Conservation (phyloP, 805 yeast species). For the Candida koratica region DNA sequence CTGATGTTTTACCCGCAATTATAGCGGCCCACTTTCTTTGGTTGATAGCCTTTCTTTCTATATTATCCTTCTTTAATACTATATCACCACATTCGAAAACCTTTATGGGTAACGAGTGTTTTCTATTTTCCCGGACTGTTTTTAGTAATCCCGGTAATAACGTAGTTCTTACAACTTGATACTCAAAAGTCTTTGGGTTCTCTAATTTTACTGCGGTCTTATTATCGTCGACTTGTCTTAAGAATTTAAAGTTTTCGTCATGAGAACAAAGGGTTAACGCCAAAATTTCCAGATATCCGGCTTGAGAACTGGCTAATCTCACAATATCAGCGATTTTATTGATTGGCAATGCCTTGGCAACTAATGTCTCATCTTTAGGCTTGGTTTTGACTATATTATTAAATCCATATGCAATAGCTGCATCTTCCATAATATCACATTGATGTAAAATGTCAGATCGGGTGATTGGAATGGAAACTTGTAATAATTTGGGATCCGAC, state of each 20-base stretch:
- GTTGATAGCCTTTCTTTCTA: slow-evolving; percentile 88
- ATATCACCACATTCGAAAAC: slow-evolving; percentile 96
- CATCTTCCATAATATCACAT: slow-evolving; percentile 98
- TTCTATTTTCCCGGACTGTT: slow-evolving; percentile 93
- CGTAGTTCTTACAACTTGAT: slow-evolving; percentile 96
- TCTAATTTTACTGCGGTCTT: slow-evolving; percentile 84
- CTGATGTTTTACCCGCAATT: slow-evolving; percentile 90
- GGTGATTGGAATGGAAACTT: slow-evolving; percentile 82
- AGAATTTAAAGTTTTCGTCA: slow-evolving; percentile 90
- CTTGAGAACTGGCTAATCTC: slow-evolving; percentile 86
- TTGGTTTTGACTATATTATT: slow-evolving; percentile 77
- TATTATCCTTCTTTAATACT: slow-evolving; percentile 70
- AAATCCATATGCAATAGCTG: slow-evolving; percentile 94
- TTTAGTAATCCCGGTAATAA: slow-evolving; percentile 91
- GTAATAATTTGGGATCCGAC: slow-evolving; percentile 46
- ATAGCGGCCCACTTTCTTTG: slow-evolving; percentile 95
- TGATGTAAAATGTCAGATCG: slow-evolving; percentile 95
- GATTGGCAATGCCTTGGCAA: slow-evolving; percentile 85
- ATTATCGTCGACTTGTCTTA: slow-evolving; percentile 69
- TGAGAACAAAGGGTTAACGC: slow-evolving; percentile 95
- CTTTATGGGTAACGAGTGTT: slow-evolving; percentile 89
- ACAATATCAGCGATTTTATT: slow-evolving; percentile 88
- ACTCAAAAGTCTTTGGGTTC: slow-evolving; percentile 94
- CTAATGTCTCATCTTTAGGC: slow-evolving; percentile 72
- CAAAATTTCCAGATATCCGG: slow-evolving; percentile 94